Evolutionary conservation across 2,329 filamentous ascomycete species (phyloP), one percentile per base, ranked within the genome.

Genomic region (Apiospora koreana): DNA sequence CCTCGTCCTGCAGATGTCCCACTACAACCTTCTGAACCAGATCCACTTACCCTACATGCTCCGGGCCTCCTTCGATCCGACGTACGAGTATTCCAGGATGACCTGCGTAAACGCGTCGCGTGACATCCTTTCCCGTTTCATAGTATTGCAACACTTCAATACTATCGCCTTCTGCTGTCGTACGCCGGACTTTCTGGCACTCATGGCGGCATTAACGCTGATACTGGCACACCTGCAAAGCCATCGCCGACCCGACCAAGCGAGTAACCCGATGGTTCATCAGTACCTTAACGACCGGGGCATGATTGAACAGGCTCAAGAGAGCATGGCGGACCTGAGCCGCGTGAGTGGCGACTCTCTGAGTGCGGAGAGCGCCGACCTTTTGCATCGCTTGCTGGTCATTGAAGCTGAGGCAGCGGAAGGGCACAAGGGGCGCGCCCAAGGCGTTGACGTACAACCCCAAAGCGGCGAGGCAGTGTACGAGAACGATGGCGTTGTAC

Each of bases 31-130:
- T 7, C 73, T 85, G 14, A 76, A 76, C 3, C 81, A 80, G 66
- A 77, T 84, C 1, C 83, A 86, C 71, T 73, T 85, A 4, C 83
- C 83, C 0, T 83, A 82, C 69, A 78, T 85, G 68, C 76, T 84
- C 3, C 74, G 75, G 2, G 69, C 77, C 7, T 73, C 75, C 3
- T 62, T 70, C 16, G 76, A 77, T 38, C 69, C 68, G 8, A 73
- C 72, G 23, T 78, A 79, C 43, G 77, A 79, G 7, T 79, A 80
- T 73, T 82, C 78, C 73, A 80, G 76, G 62, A 77, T 81, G n/a
- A 81, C 80, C 0, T 78, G 80, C 35, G 72, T 83, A 1, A 80
- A 76, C 38, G 81, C 81, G 35, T 82, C 80, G 64, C 82, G 83
- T 0, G 82, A 83, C 67, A 76, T 83, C 31, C 74, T 85, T 6